Base-by-base conservation (phyloP, 352 stramenopile species). In the Phytophthora fragariaefolia region DNA sequence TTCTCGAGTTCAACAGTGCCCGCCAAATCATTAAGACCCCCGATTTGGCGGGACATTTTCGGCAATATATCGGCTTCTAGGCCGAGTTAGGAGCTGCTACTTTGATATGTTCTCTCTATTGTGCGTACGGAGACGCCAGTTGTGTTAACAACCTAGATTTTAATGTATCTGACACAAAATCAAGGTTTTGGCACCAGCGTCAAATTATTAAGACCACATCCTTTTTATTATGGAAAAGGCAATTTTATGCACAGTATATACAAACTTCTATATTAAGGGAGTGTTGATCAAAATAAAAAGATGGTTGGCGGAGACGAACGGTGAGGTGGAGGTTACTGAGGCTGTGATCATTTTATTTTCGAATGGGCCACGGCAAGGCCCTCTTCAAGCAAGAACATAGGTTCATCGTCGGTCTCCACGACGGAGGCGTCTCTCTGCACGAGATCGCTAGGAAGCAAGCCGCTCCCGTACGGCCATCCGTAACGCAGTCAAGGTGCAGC, bases 61-160 rank as follows among this genome's bases (percentile, higher is more conserved):
- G 6, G 12, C 27, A n/a, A 20, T 32, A 34, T 49, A 2, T 51
- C 13, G 9, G 23, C 10, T 28, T 51, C 9, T 51, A 51, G 13
- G 23, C 4, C 23, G 45, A 30, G 9, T 32, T 51, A 30, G 22
- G 45, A 51, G 6, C 6, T n/a, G 15, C 45, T 36, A 17, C 18
- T 51, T 23, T 20, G 45, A 34, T 51, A 30, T 34, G 22, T 51
- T 20, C 3, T 51, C 23, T 34, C 10, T 51, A 30, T 51, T 32
- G 12, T 24, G 10, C 1, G 22, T 51, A 20, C 45, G 10, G 18
- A 20, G 12, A 26, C 18, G 20, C 23, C 3, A 51, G 22, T 51
- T 34, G 45, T 51, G 45, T 23, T 51, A 51, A 32, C 23, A 51
- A 34, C 45, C 18, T 7, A 17, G 23, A 51, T 34, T 22, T 34